Conservation (phyloP, 75 land plant genomes). For the Cryptomeria japonica region DNA sequence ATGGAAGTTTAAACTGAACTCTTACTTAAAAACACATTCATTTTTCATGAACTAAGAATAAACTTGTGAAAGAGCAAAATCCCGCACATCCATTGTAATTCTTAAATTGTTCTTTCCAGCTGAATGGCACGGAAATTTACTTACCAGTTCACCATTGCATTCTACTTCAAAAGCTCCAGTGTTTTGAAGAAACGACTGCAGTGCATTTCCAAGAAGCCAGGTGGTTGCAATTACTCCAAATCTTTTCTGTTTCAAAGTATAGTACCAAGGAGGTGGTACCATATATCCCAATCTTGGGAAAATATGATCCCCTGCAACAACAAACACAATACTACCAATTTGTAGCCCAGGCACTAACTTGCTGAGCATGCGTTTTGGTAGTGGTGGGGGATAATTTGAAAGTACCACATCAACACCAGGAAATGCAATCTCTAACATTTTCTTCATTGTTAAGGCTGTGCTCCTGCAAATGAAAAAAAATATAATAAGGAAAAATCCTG, state of each 20-base stretch:
- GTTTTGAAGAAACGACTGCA: conserved; percentile 63
- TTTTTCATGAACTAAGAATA: not conserved
- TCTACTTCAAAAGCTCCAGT: conserved; percentile 86
- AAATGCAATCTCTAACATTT: conserved; percentile 59
- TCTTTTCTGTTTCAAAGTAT: conserved; percentile 58
- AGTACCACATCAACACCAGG: conserved; percentile 69
- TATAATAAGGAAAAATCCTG: not conserved
- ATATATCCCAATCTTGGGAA: conserved; percentile 71
- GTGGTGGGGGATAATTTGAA: conserved; percentile 73
- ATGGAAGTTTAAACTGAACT: not conserved
- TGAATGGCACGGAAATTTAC: not conserved
- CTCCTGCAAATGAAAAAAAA: conserved; percentile 47
- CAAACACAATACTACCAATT: conserved; percentile 50
- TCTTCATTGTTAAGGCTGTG: conserved; percentile 64
- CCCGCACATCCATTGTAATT: not conserved
- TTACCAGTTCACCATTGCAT: conserved; percentile 70
- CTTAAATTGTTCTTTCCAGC: not conserved
- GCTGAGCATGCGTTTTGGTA: conserved; percentile 69
- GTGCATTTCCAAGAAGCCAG: conserved; percentile 77
- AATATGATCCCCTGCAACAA: conserved; percentile 75
- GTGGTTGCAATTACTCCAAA: conserved; percentile 64
- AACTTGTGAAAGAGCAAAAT: not conserved
- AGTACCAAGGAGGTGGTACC: conserved; percentile 73
- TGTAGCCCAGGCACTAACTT: conserved; percentile 67
- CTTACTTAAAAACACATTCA: not conserved